Conservation (phyloP, 495 filamentous ascomycete genomes). For the Podospora pseudopauciseta region DNA sequence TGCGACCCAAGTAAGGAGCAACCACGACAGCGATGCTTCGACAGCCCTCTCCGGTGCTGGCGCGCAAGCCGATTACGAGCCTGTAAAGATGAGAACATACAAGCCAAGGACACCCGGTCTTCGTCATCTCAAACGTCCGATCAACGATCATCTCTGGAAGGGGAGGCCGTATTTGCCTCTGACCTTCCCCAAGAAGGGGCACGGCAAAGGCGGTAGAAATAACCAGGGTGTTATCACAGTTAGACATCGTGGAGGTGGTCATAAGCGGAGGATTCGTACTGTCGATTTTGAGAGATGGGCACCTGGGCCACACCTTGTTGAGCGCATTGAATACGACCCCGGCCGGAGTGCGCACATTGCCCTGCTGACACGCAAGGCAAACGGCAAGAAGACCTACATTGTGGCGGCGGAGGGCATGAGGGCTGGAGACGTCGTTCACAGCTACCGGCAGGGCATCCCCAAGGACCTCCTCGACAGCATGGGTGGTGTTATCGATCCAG, state of each 20-base stretch:
- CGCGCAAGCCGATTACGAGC: constrained; percentile 28
- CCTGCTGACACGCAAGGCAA: constrained; percentile 67
- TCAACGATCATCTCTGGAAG: constrained; percentile 97
- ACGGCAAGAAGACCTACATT: constrained; percentile 75
- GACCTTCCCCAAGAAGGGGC: constrained; percentile 87
- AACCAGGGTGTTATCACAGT: constrained; percentile 80
- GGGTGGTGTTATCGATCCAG: constrained; percentile 87
- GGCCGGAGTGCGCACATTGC: constrained; percentile 92
- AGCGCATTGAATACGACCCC: constrained; percentile 94
- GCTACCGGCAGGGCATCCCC: constrained; percentile 85
- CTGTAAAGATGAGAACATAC: constrained; percentile 69
- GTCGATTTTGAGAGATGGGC: constrained; percentile 77
- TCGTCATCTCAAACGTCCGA: constrained; percentile 81
- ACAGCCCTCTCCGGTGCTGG: background rate
- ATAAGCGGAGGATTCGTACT: constrained; percentile 83
- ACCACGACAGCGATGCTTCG: constrained; percentile 5
- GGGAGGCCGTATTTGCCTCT: constrained; percentile 76
- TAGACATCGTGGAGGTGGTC: constrained; percentile 84
- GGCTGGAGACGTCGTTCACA: constrained; percentile 85
- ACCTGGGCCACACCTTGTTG: constrained; percentile 78
- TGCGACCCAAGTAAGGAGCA: constrained; percentile 21
- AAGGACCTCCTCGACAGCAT: constrained; percentile 78
- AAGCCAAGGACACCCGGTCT: constrained; percentile 93
- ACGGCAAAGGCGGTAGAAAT: constrained; percentile 88
- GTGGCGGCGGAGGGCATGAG: constrained; percentile 90